Percentiles rank a stretch among this genome's conserved stretches.
phyloP scores from a whole-genome alignment of 306 rosid species.

The Macrotyloma uniflorum region DNA sequence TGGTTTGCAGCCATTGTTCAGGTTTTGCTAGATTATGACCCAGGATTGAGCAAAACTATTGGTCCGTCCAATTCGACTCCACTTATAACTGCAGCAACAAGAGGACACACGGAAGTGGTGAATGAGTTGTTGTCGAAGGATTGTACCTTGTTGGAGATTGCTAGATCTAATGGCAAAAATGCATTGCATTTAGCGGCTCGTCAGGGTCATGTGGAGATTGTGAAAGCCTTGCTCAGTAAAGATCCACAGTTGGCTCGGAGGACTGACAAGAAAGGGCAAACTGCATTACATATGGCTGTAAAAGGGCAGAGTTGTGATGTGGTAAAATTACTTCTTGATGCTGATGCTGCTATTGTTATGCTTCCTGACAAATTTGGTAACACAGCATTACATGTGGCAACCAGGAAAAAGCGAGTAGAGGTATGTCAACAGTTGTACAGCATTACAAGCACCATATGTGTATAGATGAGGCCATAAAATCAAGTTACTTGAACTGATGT shows the following conservation, averaged over 20 bases:
- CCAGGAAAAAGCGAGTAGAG: constrained; percentile 97
- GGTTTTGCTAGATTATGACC: constrained; percentile 78
- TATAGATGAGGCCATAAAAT: constrained; percentile 13
- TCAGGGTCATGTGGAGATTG: constrained; percentile 85
- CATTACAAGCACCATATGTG: background rate
- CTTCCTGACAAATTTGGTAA: constrained; percentile 97
- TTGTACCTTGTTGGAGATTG: constrained; percentile 71
- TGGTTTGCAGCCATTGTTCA: constrained; percentile 76
- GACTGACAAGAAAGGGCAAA: constrained; percentile 97
- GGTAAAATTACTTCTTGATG: constrained; percentile 87
- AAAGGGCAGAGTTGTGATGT: constrained; percentile 94
- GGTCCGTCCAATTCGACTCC: constrained; percentile 92
- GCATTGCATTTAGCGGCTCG: constrained; percentile 97
- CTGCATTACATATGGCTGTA: constrained; percentile 99
- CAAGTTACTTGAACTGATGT: background rate
- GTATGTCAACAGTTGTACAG: constrained; percentile 46
- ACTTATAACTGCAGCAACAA: constrained; percentile 87
- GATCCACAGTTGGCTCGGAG: constrained; percentile 94
- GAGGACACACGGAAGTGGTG: constrained; percentile 84
- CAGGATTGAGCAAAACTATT: constrained; percentile 75
- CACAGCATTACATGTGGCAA: constrained; percentile 92
- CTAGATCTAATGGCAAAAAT: constrained; percentile 85
- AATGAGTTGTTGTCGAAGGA: constrained; percentile 84
- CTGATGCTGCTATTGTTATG: constrained; percentile 98
- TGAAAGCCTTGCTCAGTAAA: constrained; percentile 68